Base-by-base conservation (phyloP, 1,284 basidiomycete genomes). In the Cutaneotrichosporon sp. region DNA sequence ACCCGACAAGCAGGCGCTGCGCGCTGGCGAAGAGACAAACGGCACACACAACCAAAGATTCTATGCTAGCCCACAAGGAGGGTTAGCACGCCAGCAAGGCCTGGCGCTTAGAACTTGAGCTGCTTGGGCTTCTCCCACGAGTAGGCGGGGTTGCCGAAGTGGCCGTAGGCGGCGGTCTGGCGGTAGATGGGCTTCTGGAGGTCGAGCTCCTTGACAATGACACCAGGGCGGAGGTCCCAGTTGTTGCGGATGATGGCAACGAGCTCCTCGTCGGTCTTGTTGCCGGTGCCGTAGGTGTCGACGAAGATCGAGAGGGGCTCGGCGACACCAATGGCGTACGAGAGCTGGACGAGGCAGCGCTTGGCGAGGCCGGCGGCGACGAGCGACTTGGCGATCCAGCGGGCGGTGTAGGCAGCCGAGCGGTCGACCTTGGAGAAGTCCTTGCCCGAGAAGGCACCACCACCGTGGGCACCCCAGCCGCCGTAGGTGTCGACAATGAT, bases 361-460 rank as follows among this genome's bases (percentile, higher is more conserved):
- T 92, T 92, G 67, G 95, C 93, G 67, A 99, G 91, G 70, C 92
- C 92, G 72, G 87, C 92, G 70, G 88, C 87, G 63, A 98, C 89
- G 66, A 99, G 84, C 45, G 97, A 98, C 84, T 99, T 99, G 82
- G 95, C 92, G 75, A 97, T 94, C 93, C 93, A 97, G 67, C 95
- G 92, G 64, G 92, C 94, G 58, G 95, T 97, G 86, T 99, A 99
- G 42, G 95, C 95, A 63, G 95, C 97, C 36, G 95, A 98, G 74
- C 97, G 91, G 83, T 99, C 97, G 77, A 99, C 97, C 87, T 99
- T 98, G 78, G 92, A 95, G 83, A 93, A 99, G 82, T 98, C 97
- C 85, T 99, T 98, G 73, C 95, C 95, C 60, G 95, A 98, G 88
- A 99, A 99, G 68, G 97, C 97, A 82, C 97, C 97, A 87, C 97